Conservation (phyloP, 345 rosid genomes). For the Reutealis trisperma region DNA sequence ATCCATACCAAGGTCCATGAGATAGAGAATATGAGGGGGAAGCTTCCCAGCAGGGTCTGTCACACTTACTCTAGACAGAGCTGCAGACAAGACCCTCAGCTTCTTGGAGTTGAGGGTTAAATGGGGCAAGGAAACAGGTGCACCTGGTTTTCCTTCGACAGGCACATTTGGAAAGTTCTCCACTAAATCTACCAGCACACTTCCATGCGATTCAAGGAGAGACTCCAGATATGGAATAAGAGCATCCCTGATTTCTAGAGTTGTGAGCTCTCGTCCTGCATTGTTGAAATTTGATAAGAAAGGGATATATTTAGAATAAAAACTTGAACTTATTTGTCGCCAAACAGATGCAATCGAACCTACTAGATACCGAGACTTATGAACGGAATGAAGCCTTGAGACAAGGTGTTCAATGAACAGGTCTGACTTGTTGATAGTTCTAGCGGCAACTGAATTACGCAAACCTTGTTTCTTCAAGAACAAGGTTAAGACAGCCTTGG, state of each 20-base stretch:
- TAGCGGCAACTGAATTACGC: constrained; percentile 64
- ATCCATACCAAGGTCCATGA: constrained; percentile 76
- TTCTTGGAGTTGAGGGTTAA: constrained; percentile 46
- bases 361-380: constrained; percentile 87
- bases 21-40: constrained; percentile 70
- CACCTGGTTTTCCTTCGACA: constrained; percentile 36
- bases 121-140: constrained; percentile 34
- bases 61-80: constrained; percentile 67
- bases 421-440: constrained; percentile 72
- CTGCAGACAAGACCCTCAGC: constrained; percentile 63
- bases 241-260: constrained; percentile 85
- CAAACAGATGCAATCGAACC: constrained; percentile 59
- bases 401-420: constrained; percentile 75
- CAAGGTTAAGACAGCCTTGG: constrained; percentile 77
- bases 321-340: neutral
- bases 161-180: constrained; percentile 70
- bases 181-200: constrained; percentile 58
- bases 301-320: neutral
- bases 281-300: constrained; percentile 13
- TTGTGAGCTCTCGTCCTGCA: constrained; percentile 88
- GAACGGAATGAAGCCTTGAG: constrained; percentile 75
- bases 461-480: constrained; percentile 84
- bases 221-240: constrained; percentile 78
- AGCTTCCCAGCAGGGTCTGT: constrained; percentile 57
- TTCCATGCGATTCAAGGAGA: constrained; percentile 63